Base-by-base conservation (phyloP, 768 basidiomycete species). In the Phanerodontia chrysosporium region DNA sequence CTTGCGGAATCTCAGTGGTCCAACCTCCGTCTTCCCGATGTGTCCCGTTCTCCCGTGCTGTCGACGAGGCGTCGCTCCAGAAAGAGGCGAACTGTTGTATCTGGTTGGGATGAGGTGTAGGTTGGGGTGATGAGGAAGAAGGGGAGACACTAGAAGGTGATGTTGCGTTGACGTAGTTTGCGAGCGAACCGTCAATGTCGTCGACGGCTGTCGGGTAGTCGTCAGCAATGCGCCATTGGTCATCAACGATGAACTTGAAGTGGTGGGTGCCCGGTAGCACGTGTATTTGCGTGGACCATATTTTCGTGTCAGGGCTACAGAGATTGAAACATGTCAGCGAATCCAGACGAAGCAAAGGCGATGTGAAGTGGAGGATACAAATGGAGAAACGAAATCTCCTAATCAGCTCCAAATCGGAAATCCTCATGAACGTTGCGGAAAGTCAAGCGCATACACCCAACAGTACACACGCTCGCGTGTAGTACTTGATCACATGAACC, bases 231-330 rank as follows among this genome's bases (percentile, higher is more conserved):
- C 88, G 83, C 86, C 89, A 93, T 48, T 85, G 82, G 49, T 89
- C 91, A 70, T 98, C 96, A 60, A 98, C 91, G 63, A 98, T 83
- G 78, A 97, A 98, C 58, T 95, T 92, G 69, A 98, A 81, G 63
- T 95, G 91, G 69, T 98, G 94, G 0, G 94, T 94, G 16, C 96
- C 96, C 0, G 94, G 93, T 10, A 85, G 83, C 0, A 98, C 82
- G 4, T 77, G 66, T 27, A 86, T 74, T 65, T 69, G 70, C 4
- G 74, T 66, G 36, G 68, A 71, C 69, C 74, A 79, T 5, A 70
- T 70, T 60, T 75, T 74, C 3, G 68, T 70, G 51, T 72, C 68
- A 2, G 74, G 66, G 51, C 69, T 69, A 49, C 5, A 28, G n/a
- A 18, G 7, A 51, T 42, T 18, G 8, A 42, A 7, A 9, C 16